Conservation (phyloP, 306 rosid species). For the Cucurbita pepo region DNA sequence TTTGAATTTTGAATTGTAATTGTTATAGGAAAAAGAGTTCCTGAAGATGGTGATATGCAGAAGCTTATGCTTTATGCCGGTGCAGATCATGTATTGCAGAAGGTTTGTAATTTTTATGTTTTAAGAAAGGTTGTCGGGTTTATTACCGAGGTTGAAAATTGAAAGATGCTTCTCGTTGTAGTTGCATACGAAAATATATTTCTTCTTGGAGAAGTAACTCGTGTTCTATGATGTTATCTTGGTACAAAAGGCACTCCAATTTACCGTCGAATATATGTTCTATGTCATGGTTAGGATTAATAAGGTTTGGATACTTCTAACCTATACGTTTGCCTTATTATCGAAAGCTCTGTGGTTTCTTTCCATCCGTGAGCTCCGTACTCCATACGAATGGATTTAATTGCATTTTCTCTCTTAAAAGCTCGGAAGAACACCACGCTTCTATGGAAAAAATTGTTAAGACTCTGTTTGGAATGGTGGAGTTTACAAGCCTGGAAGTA, state of each 20-base stretch:
- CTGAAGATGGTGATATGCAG: conserved; percentile 48
- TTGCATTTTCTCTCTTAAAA: not conserved
- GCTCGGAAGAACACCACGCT: too few relatives aligned
- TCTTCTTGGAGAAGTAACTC: not conserved
- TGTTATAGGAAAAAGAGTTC: conserved; percentile 56
- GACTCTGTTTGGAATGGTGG: too few relatives aligned
- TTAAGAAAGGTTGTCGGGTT: not conserved
- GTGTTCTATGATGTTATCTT: not conserved
- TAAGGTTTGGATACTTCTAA: not conserved
- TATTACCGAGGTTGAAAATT: not conserved
- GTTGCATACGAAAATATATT: not conserved
- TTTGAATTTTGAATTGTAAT: not conserved
- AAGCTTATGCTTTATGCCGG: conserved; percentile 46
- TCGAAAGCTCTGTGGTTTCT: not conserved
- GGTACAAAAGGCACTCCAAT: not conserved
- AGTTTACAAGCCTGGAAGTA: too few relatives aligned
- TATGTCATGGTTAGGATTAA: not conserved
- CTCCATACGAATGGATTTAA: not conserved
- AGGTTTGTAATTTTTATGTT: conserved; percentile 32
- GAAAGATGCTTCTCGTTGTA: not conserved
- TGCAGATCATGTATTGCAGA: conserved; percentile 58
- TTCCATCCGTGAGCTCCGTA: not conserved
- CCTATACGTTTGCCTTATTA: not conserved
- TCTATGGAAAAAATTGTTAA: too few relatives aligned
- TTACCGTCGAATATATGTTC: not conserved